Evolutionary conservation across 2,329 filamentous ascomycete species (phyloP).

Genomic region (Microthyrium microscopicum): DNA sequence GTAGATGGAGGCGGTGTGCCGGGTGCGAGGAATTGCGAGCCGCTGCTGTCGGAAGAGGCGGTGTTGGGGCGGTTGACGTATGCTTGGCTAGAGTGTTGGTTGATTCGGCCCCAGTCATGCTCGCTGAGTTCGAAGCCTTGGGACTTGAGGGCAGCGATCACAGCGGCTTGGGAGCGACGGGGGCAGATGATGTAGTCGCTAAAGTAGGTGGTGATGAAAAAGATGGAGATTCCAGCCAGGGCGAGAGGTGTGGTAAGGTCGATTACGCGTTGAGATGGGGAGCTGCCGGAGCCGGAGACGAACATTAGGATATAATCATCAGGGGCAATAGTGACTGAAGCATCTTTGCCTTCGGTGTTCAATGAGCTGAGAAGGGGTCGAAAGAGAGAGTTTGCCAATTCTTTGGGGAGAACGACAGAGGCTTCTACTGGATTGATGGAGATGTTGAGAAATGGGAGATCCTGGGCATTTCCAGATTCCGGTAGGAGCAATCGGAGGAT

Average conservation of each 20-base stretch:
- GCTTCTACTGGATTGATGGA: constrained; percentile 86
- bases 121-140: constrained; percentile 55
- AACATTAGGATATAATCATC: constrained; percentile 81
- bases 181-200: constrained; percentile 93
- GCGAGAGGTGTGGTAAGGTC: constrained; percentile 84
- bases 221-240: constrained; percentile 86
- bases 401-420: constrained; percentile 72
- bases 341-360: constrained; percentile 24
- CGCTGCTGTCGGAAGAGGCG: constrained; percentile 29
- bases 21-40: constrained; percentile 30
- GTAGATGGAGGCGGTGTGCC: constrained; percentile 62
- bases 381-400: constrained; percentile 60
- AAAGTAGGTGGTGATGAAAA: constrained; percentile 98
- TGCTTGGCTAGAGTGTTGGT: constrained; percentile 44
- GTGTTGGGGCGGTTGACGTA: constrained; percentile 27
- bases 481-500: constrained; percentile 76
- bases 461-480: constrained; percentile 21
- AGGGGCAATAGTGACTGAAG: constrained; percentile 51
- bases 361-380: constrained; percentile 51
- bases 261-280: constrained; percentile 79
- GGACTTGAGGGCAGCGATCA: constrained; percentile 59
- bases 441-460: constrained; percentile 79
- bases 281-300: constrained; percentile 76
- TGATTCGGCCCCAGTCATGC: too few relatives aligned
- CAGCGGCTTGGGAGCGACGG: constrained; percentile 51